Base-by-base conservation (phyloP, 2,329 filamentous ascomycete genomes). In the Fusarium sp. region DNA sequence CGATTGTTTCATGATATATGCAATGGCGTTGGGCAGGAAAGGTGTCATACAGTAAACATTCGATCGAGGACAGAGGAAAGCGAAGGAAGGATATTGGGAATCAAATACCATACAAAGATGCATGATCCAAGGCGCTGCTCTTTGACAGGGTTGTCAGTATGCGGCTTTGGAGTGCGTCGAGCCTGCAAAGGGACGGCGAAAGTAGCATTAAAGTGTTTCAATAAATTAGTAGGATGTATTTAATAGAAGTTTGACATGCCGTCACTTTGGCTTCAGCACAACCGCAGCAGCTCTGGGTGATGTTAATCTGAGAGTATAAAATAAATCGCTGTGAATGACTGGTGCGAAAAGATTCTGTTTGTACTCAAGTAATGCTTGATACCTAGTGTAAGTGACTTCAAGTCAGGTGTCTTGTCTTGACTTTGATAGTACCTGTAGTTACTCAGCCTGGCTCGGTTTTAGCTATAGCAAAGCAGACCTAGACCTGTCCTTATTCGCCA, bases 211-310 rank as follows among this genome's bases (percentile, higher is more conserved):
- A 15, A 64, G 65, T 75, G 73, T 77, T 57, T 61, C 63, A 66
- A 68, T 78, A 77, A 76, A 78, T 68, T 71, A 70, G 67, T 72
- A 76, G 71, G 76, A 70, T 81, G 78, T 81, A 80, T 75, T 71
- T 81, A 81, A 79, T 80, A 81, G 78, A 81, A 71, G 74, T 15
- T 73, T 75, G 76, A 76, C 71, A 72, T 49, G 54, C 62, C 32
- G 44, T 56, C 52, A 57, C 20, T 48, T 46, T 65, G 23, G 25
- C 14, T 57, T 37, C 15, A 19, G n/a, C 9, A 19, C 27, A 10
- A 35, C 27, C 14, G 15, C 17, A 25, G 35, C 40, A 32, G 13
- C 19, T 49, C 8, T 17, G 8, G 7, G 30, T 37, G 30, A 57
- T 27, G n/a, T 33, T 25, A 4, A 30, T 30, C 5, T 30, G 27